Evolutionary conservation across 129 eudicot species (phyloP).

Genomic region (Helianthus tuberosus): DNA sequence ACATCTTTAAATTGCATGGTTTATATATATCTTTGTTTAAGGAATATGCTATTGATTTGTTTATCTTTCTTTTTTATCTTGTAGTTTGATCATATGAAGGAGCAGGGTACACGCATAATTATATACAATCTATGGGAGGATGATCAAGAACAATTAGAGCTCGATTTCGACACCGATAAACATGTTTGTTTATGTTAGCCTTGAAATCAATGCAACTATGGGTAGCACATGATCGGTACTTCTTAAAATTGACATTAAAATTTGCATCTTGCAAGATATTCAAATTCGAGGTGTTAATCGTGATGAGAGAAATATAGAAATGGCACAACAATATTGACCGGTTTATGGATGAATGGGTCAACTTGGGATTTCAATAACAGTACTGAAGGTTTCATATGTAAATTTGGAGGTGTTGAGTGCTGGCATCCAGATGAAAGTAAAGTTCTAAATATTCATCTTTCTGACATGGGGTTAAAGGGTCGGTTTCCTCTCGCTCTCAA

Average conservation of each 20-base stretch:
- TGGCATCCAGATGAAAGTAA: no score
- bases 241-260: constrained; percentile 5
- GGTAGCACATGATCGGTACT: constrained; percentile 4
- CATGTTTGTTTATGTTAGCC: constrained; percentile 52
- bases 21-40: constrained; percentile 5
- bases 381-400: no score
- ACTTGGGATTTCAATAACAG: no score
- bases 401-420: no score
- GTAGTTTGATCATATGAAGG: constrained; percentile 80
- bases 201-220: constrained; percentile 28
- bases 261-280: constrained; percentile 62
- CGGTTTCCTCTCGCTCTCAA: no score
- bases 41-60: constrained; percentile 8
- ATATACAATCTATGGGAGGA: constrained; percentile 91
- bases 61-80: constrained; percentile 8
- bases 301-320: constrained; percentile 78
- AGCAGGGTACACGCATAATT: constrained; percentile 83
- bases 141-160: no score
- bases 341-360: no score
- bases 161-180: constrained; percentile 84
- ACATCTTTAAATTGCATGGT: constrained; percentile 6
- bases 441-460: no score
- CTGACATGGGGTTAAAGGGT: no score
- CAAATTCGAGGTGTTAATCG: constrained; percentile 97
- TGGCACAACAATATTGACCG: constrained; percentile 58